Percentiles rank a stretch among this genome's conserved stretches.
These are phyloP conservation scores for Annulohypoxylon nitens DNA, from an alignment of 495 filamentous ascomycete genomes.

Conservation along the genomic window DNA sequence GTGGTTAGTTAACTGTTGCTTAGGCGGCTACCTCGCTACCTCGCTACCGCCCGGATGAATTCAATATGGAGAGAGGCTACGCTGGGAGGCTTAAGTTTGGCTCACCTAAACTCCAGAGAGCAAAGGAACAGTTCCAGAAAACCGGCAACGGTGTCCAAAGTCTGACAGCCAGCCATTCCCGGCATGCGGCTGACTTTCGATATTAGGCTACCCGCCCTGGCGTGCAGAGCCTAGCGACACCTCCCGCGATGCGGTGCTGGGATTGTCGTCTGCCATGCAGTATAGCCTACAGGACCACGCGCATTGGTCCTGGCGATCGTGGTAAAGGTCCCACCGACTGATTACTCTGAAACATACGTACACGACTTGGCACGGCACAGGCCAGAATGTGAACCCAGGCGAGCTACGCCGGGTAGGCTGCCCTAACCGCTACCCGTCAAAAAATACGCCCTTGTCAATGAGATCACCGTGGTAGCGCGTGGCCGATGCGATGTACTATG, in stretches of 20 bases:
- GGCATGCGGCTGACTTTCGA: constrained; percentile 46
- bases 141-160: constrained; percentile 31
- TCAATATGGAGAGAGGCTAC: constrained; percentile 18
- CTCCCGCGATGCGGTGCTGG: constrained; percentile 40
- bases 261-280: constrained; percentile 21
- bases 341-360: constrained; percentile 50
- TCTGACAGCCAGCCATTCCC: constrained; percentile 35
- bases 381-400: constrained; percentile 31
- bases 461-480: constrained; percentile 29
- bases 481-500: constrained; percentile 36
- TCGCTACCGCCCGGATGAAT: constrained; percentile 33
- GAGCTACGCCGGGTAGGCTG: constrained; percentile 10
- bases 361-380: constrained; percentile 44
- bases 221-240: constrained; percentile 40
- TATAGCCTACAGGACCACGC: constrained; percentile 29
- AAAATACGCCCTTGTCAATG: constrained; percentile 29
- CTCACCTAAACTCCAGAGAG: constrained; percentile 22
- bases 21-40: neutral
- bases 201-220: constrained; percentile 44
- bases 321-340: constrained; percentile 32
- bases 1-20: neutral
- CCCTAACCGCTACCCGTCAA: constrained; percentile 13
- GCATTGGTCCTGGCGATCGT: constrained; percentile 53
- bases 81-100: constrained; percentile 26
- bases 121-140: constrained; percentile 36